These are phyloP conservation scores for Aureobasidium sp. DNA, from an alignment of 2,329 filamentous ascomycete genomes.

Conservation along the genomic window DNA sequence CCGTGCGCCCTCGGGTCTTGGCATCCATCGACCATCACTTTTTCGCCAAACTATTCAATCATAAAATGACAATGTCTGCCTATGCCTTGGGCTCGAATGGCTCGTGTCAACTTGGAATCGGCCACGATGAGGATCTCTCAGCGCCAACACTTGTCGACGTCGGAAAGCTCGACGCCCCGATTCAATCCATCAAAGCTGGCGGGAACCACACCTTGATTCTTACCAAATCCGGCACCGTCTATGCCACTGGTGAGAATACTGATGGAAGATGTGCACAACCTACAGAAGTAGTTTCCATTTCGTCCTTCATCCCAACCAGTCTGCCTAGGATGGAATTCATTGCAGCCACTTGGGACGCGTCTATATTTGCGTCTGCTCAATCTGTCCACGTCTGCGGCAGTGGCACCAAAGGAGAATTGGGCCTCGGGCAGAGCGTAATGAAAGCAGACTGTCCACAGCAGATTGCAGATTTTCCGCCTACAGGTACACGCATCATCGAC, in stretches of 20 bases:
- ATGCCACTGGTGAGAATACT: slow-evolving; percentile 57
- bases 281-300: neutral
- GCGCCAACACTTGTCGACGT: slow-evolving; percentile 20
- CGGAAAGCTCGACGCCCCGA: neutral
- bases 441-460: slow-evolving; percentile 33
- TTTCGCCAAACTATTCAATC: neutral
- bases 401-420: slow-evolving; percentile 66
- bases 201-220: slow-evolving; percentile 83
- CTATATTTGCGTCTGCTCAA: slow-evolving; percentile 52
- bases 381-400: slow-evolving; percentile 57
- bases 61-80: slow-evolving; percentile 20
- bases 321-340: slow-evolving; percentile 35
- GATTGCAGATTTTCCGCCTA: slow-evolving; percentile 59
- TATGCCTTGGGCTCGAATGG: slow-evolving; percentile 48
- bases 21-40: neutral
- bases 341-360: slow-evolving; percentile 74
- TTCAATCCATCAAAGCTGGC: slow-evolving; percentile 50
- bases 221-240: slow-evolving; percentile 52
- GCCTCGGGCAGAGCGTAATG: slow-evolving; percentile 42
- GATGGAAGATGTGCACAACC: slow-evolving; percentile 39
- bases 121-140: slow-evolving; percentile 36
- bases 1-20: neutral
- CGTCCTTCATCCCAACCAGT: neutral
- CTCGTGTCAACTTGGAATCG: slow-evolving; percentile 45
- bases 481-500: slow-evolving; percentile 51